Base-by-base conservation (phyloP, 306 rosid species). In the Vicia faba region DNA sequence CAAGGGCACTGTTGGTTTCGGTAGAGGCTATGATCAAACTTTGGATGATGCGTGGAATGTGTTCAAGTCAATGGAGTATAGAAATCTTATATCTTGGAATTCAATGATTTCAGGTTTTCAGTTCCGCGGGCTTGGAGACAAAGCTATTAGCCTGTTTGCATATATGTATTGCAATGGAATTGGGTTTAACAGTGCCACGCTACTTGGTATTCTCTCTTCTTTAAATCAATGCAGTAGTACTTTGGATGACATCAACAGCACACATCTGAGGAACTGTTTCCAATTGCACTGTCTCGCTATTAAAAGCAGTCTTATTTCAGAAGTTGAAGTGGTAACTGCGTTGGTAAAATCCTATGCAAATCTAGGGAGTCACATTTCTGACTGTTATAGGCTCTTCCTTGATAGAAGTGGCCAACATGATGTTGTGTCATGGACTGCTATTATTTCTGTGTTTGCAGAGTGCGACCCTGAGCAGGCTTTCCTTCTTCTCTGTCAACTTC, bases 51-150 rank as follows among this genome's bases (percentile, higher is more conserved):
- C 89, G 0, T 85, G 91, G 98, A 74, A 55, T 15, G 14, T 92
- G 70, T 92, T 92, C 73, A 59, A 78, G 76, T 70, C 77, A 69
- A 86, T 85, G 80, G 83, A 85, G 66, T 68, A 68, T 53, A 76
- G 82, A 33, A 89, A 83, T 81, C 79, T 82, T 63, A 54, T 87
- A 70, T 78, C 98, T 36, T 92, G 98, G 98, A 92, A 92, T 72
- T 85, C 98, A 4, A 84, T 89, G 86, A 80, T 92, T 79, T 82
- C 98, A 39, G 95, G 85, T 71, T 83, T 87, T 77, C 96, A 81
- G 78, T 78, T 35, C 58, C 77, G 80, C 18, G 82, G 91, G 39
- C 91, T 84, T 44, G 88, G 77, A 16, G 82, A 61, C 49, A 83
- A 61, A 63, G 98, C 95, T 67, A 44, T 84, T 57, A 2, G 41